Base-by-base conservation (phyloP, 352 stramenopile species). In the Phytopythium aichiense region DNA sequence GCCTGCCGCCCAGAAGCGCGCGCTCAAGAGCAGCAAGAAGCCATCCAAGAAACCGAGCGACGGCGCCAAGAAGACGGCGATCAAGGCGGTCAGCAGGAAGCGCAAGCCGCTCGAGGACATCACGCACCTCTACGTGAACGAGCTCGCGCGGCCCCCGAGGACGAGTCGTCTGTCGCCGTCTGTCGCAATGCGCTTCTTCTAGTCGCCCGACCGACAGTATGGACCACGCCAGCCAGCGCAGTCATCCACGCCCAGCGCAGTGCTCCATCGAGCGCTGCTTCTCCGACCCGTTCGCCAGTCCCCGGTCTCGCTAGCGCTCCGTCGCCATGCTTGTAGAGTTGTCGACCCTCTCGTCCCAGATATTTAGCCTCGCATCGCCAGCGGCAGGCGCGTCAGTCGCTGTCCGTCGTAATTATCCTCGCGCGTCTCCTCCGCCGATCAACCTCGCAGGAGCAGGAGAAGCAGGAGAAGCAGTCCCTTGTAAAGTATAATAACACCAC, bases 31-130 rank as follows among this genome's bases (percentile, higher is more conserved):
- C 18, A 63, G 56, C 28, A 72, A 65, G 33, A 75, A 60, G 28
- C 63, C 58, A 43, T 35, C 45, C 30, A 71, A 72, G 37, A 76
- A 71, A 52, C 11, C 54, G 25, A 25, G 25, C 40, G 43, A 37
- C 7, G 61, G 20, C 16, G 67, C 37, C 37, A 65, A 65, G 23
- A 61, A 62, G 54, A 60, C 42, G 1, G 42, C 55, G 4, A 65
- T 72, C 18, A 77, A 77, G 63, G 66, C 51, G 58, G 31, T 67
- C 56, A 58, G 63, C 12, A 66, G 63, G 42, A 77, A 74, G 63
- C 74, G 81, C 2, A 65, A 71, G 20, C 81, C 81, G 38, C 62
- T 90, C 60, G 74, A 82, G 43, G 81, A 90, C 58, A 88, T 90
- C 58, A 88, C 78, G 22, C 79, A 88, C 64, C 60, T 88, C 30